These are phyloP conservation scores for Didymosphaeria variabile DNA, from an alignment of 2,329 filamentous ascomycete species.

Conservation along the genomic window DNA sequence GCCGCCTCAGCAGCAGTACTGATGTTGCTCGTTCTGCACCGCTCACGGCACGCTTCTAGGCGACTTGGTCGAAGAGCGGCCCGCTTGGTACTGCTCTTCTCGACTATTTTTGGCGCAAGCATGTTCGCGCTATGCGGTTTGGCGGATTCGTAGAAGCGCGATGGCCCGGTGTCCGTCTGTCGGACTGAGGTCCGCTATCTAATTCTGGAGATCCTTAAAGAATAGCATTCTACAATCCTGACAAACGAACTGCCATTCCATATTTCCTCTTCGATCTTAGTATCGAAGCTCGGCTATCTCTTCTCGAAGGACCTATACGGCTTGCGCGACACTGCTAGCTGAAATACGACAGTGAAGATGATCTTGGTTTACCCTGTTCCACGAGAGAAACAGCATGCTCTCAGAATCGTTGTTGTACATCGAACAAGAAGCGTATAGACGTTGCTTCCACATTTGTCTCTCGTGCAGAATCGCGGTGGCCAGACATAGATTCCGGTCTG, in stretches of 20 bases:
- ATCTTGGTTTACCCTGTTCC: background rate
- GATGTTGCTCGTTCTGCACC: background rate
- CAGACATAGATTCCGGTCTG: background rate
- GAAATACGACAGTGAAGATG: background rate
- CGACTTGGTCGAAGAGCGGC: background rate
- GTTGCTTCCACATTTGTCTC: background rate
- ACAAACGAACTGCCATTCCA: background rate
- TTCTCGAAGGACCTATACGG: background rate
- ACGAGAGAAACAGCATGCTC: background rate
- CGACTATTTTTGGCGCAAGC: slow-evolving; percentile 3
- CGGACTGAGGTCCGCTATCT: slow-evolving; percentile 9
- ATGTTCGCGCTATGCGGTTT: slow-evolving; percentile 6
- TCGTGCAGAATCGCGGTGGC: background rate
- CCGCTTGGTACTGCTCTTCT: background rate
- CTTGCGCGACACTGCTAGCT: slow-evolving; percentile 4
- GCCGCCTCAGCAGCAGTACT: background rate
- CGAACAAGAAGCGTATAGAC: background rate
- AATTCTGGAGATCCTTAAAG: background rate
- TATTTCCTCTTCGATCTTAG: background rate
- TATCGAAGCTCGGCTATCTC: slow-evolving; percentile 1
- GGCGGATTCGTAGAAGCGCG: background rate
- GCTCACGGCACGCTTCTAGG: slow-evolving; percentile 5
- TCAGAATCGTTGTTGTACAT: background rate
- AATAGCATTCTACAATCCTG: background rate
- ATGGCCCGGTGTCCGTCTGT: slow-evolving; percentile 10